Percentiles rank a stretch among this genome's conserved stretches.
phyloP scores from a whole-genome alignment of 1,284 basidiomycete genomes.

The Bjerkandera adusta region DNA sequence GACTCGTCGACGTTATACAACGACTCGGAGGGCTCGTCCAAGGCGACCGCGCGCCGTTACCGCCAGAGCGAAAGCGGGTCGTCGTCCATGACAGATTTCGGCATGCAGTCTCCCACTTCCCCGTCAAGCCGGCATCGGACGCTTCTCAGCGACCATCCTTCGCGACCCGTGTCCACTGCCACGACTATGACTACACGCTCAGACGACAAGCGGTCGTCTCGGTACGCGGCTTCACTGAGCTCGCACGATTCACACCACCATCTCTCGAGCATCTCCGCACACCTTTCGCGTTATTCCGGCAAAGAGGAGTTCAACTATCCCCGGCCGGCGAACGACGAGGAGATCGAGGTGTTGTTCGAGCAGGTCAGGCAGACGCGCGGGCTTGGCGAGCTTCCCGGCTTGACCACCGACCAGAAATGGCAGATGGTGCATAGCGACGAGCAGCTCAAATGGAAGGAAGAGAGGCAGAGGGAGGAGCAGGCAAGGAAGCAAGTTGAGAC shows the following conservation, averaged over 20 bases:
- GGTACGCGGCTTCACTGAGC: constrained; percentile 55
- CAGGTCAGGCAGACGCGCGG: constrained; percentile 70
- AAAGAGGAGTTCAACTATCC: constrained; percentile 71
- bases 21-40: constrained; percentile 33
- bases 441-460: constrained; percentile 77
- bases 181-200: constrained; percentile 49
- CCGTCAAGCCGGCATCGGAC: constrained; percentile 21
- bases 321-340: constrained; percentile 68
- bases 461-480: constrained; percentile 57
- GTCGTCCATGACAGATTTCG: constrained; percentile 23
- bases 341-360: constrained; percentile 79
- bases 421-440: constrained; percentile 85
- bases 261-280: constrained; percentile 51
- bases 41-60: constrained; percentile 34
- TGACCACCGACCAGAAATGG: constrained; percentile 90
- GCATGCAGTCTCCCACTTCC: constrained; percentile 35
- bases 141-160: constrained; percentile 4
- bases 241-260: constrained; percentile 50
- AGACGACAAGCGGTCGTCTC: constrained; percentile 59
- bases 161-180: constrained; percentile 24
- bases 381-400: constrained; percentile 54
- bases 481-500: constrained; percentile 56
- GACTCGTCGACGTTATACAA: constrained; percentile 61
- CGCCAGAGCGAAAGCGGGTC: constrained; percentile 49
- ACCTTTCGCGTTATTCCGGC: constrained; percentile 47